Percentiles rank a stretch among this genome's conserved stretches.
phyloP scores from a whole-genome alignment of 257 asterid genomes.

The Jaltomata sinuosa region DNA sequence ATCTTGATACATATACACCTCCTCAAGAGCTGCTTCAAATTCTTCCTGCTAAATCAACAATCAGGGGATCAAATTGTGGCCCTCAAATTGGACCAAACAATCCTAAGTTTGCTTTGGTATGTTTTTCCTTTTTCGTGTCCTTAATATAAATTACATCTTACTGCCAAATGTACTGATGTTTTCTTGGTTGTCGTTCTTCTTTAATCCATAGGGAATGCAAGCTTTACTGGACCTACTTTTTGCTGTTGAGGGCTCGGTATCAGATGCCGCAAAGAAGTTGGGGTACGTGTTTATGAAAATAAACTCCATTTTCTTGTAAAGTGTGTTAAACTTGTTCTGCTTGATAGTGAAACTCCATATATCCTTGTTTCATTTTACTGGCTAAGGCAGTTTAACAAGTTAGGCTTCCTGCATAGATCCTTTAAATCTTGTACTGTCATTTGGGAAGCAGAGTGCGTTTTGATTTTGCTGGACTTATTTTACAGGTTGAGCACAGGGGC shows the following conservation, averaged over 20 bases:
- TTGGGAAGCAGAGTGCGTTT: not conserved
- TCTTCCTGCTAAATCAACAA: constrained; percentile 69
- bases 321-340: not conserved
- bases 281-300: constrained; percentile 38
- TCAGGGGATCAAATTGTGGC: constrained; percentile 58
- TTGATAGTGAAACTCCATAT: not conserved
- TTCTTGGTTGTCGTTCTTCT: not conserved
- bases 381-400: not conserved
- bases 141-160: not conserved
- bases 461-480: not conserved
- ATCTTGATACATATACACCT: constrained; percentile 71
- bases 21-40: constrained; percentile 89
- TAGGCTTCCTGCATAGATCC: not conserved
- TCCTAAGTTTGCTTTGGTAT: constrained; percentile 67
- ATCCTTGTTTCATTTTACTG: not conserved
- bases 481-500: constrained; percentile 92
- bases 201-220: constrained; percentile 78
- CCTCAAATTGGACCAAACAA: constrained; percentile 90
- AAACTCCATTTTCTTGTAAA: not conserved
- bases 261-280: constrained; percentile 79
- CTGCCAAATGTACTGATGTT: not conserved
- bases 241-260: constrained; percentile 78
- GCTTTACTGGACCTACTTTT: constrained; percentile 79
- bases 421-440: not conserved
- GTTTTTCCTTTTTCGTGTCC: constrained; percentile 5